Conservation (phyloP, 495 filamentous ascomycete species). For the Penicillium paxilli region DNA sequence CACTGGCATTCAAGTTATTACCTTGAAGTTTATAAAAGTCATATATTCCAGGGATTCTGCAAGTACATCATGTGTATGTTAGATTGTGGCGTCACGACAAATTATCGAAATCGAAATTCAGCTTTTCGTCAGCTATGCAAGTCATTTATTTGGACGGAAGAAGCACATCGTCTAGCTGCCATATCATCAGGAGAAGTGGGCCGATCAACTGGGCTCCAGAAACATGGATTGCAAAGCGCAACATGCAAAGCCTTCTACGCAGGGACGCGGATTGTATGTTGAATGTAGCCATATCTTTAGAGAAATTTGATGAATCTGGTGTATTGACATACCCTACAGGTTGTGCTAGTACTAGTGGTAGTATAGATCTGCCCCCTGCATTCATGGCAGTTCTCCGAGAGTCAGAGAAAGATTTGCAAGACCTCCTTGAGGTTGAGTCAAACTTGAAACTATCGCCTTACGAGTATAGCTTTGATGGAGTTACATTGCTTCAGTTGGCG, state of each 20-base stretch:
- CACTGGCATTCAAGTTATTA: background rate
- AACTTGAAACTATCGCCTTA: no score
- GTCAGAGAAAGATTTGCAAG: background rate
- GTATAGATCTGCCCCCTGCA: background rate
- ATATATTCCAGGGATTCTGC: background rate
- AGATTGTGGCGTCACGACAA: background rate
- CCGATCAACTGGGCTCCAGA: background rate
- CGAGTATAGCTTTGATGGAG: background rate
- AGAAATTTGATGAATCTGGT: background rate
- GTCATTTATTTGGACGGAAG: background rate
- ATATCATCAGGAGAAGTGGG: background rate
- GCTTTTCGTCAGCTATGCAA: background rate
- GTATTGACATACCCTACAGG: no score
- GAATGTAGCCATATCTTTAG: background rate
- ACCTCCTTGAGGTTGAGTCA: background rate
- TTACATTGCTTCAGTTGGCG: background rate
- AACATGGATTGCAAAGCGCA: background rate
- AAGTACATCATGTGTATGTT: constrained; percentile 3
- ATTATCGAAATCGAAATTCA: background rate
- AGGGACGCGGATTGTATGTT: background rate
- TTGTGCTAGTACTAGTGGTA: no score
- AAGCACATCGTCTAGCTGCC: background rate
- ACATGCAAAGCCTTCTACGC: background rate
- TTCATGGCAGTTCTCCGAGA: background rate
- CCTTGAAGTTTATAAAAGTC: background rate